Evolutionary conservation across 331 rosid genomes (phyloP).

Genomic region (Quercus tomentella): DNA sequence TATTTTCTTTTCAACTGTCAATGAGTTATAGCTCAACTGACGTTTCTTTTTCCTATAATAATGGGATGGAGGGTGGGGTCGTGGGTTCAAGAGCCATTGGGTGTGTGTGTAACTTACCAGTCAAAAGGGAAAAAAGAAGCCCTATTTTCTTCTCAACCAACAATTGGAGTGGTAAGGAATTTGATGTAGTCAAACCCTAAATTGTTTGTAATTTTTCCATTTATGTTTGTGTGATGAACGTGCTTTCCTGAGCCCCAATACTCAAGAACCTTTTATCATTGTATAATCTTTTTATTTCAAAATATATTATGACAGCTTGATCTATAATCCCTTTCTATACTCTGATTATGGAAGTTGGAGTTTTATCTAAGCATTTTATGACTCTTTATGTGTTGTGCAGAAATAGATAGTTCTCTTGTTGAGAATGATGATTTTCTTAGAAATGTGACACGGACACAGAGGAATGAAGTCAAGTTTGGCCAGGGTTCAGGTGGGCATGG

Average conservation of each 20-base stretch:
- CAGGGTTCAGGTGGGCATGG: slow-evolving; percentile 66
- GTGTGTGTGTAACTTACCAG: too few species aligned
- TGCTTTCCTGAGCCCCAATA: not conserved
- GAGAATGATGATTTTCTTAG: slow-evolving; percentile 79
- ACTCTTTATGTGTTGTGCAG: slow-evolving; percentile 40
- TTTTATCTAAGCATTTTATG: slow-evolving; percentile 15
- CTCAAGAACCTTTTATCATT: not conserved
- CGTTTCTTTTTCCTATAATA: too few species aligned
- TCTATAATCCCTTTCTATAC: not conserved
- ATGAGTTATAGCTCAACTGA: too few species aligned
- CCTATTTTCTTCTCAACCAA: not conserved
- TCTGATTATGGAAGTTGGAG: not conserved
- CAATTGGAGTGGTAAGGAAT: not conserved
- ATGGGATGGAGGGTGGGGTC: too few species aligned
- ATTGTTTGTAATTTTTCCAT: not conserved
- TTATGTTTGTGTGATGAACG: not conserved
- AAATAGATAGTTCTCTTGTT: slow-evolving; percentile 29
- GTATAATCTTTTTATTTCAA: not conserved
- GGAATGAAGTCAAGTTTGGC: slow-evolving; percentile 67
- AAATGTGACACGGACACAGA: slow-evolving; percentile 73
- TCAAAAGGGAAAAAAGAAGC: too few species aligned
- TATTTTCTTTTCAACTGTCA: not conserved
- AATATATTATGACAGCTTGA: not conserved
- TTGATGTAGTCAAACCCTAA: not conserved
- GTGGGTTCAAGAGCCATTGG: too few species aligned